Conservation (phyloP, 306 rosid species). For the Erythrophleum fordii region DNA sequence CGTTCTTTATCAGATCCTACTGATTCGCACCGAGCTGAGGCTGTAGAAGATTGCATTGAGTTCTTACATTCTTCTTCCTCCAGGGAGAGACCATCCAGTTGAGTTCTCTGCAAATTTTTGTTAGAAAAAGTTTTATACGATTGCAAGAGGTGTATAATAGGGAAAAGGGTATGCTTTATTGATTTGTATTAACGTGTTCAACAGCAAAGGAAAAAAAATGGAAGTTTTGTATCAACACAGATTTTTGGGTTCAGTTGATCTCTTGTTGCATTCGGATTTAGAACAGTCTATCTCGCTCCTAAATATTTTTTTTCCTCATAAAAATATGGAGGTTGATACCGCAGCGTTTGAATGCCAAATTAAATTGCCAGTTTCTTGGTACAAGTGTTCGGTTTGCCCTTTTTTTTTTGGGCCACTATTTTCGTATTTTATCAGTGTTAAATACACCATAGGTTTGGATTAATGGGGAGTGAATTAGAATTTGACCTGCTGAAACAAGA, state of each 20-base stretch:
- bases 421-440: background rate
- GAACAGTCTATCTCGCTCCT: background rate
- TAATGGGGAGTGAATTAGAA: background rate
- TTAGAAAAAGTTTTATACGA: constrained; percentile 20
- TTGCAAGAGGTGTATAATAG: constrained; percentile 36
- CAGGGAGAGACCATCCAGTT: constrained; percentile 63
- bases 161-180: constrained; percentile 50
- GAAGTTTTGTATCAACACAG: background rate
- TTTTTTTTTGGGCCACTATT: background rate
- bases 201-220: background rate
- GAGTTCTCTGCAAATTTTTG: constrained; percentile 45
- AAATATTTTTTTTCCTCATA: background rate
- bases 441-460: background rate
- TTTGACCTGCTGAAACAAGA: background rate
- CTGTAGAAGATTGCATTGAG: constrained; percentile 83
- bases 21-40: constrained; percentile 83
- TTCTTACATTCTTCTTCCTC: constrained; percentile 89
- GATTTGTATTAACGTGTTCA: constrained; percentile 39
- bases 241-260: background rate
- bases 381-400: background rate
- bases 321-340: background rate
- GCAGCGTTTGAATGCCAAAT: background rate
- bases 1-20: constrained; percentile 67
- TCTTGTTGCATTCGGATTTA: background rate
- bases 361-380: background rate